Percentiles rank a stretch among this genome's conserved stretches.
Conservation (phyloP, 2,329 filamentous ascomycete genomes). For the Torrubiellomyces zombiae region DNA sequence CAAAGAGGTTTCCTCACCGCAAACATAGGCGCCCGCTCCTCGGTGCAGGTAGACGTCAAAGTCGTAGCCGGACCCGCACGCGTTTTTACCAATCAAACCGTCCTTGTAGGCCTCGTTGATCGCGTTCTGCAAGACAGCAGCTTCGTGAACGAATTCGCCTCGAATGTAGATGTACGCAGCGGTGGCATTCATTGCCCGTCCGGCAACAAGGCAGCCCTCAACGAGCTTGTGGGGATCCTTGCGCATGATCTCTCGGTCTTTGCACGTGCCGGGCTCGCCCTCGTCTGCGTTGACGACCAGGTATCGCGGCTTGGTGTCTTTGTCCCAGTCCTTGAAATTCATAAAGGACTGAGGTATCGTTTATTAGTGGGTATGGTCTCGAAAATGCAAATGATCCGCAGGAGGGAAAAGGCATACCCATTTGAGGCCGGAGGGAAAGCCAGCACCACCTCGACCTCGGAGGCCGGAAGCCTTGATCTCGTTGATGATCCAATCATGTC, state of each 20-base stretch:
- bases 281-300: constrained; percentile 97
- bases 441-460: constrained; percentile 88
- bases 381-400: no score
- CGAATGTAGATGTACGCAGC: constrained; percentile 99
- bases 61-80: constrained; percentile 90
- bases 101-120: constrained; percentile 97
- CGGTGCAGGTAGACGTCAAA: constrained; percentile 96
- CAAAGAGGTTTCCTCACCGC: constrained; percentile 92
- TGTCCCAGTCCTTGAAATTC: constrained; percentile 99
- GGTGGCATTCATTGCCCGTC: constrained; percentile 95
- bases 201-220: constrained; percentile 90
- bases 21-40: constrained; percentile 93
- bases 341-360: constrained; percentile 99
- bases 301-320: constrained; percentile 89
- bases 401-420: constrained; percentile 78
- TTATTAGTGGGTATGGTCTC: no score
- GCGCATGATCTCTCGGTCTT: constrained; percentile 99
- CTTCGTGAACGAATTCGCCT: constrained; percentile 95
- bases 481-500: constrained; percentile 96
- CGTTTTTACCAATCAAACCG: constrained; percentile 94
- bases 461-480: constrained; percentile 96
- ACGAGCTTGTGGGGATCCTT: constrained; percentile 99
- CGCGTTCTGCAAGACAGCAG: constrained; percentile 77
- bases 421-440: constrained; percentile 97
- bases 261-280: constrained; percentile 97